Evolutionary conservation across 345 rosid genomes (phyloP).

Genomic region (Limnanthes douglasii): DNA sequence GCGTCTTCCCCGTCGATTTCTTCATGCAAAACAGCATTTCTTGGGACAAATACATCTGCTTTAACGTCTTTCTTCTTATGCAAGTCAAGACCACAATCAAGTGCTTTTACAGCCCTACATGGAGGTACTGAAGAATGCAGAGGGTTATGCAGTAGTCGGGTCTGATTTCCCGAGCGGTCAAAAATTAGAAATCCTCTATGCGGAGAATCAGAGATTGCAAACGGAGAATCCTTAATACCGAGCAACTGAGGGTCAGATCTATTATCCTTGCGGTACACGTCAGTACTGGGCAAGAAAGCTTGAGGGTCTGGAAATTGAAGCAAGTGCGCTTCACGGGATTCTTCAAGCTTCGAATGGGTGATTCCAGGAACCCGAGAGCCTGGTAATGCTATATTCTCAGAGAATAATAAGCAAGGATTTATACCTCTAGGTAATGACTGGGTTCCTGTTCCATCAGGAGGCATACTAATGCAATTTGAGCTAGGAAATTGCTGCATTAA

Average conservation of each 20-base stretch:
- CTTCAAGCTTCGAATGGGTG: slow-evolving; percentile 23
- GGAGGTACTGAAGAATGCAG: slow-evolving; percentile 17
- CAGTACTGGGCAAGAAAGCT: slow-evolving; percentile 16
- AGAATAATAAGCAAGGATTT: slow-evolving; percentile 14
- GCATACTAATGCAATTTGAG: slow-evolving; percentile 30
- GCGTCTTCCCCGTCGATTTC: slow-evolving; percentile 25
- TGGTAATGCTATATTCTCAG: slow-evolving; percentile 23
- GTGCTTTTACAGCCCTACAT: slow-evolving; percentile 10
- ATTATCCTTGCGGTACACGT: slow-evolving; percentile 17
- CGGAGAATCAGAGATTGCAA: slow-evolving; percentile 16
- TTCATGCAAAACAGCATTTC: slow-evolving; percentile 9
- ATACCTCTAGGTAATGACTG: slow-evolving; percentile 24
- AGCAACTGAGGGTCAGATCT: slow-evolving; percentile 13
- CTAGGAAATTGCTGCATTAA: slow-evolving; percentile 22
- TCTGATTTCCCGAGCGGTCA: slow-evolving; percentile 60
- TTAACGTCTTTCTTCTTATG: slow-evolving; percentile 13
- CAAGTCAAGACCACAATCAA: slow-evolving; percentile 10
- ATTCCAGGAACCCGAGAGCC: slow-evolving; percentile 15
- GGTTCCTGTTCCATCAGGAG: slow-evolving; percentile 20
- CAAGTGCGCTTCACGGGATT: slow-evolving; percentile 22
- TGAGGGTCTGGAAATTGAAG: slow-evolving; percentile 28
- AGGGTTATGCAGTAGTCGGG: slow-evolving; percentile 35
- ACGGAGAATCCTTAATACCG: slow-evolving; percentile 13
- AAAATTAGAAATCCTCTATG: slow-evolving; percentile 38
- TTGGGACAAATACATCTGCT: slow-evolving; percentile 10